Conservation (phyloP, 2,329 filamentous ascomycete genomes). For the Graphiopsis chlorocephala region DNA sequence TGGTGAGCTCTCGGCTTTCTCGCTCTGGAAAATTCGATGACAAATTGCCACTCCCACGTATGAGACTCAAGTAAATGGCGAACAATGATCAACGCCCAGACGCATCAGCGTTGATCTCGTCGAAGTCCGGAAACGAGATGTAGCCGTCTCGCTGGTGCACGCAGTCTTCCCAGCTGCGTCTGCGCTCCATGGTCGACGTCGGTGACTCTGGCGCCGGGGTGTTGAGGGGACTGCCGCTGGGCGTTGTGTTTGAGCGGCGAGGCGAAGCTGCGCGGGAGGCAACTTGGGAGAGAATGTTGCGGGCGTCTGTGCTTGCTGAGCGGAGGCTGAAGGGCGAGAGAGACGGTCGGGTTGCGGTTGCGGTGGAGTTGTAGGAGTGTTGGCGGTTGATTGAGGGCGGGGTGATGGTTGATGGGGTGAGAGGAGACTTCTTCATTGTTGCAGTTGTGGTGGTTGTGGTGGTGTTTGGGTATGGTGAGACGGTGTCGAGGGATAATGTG, state of each 20-base stretch:
- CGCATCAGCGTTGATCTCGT: constrained; percentile 24
- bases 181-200: constrained; percentile 6
- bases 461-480: background rate
- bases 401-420: constrained; percentile 27
- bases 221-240: background rate
- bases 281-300: constrained; percentile 22
- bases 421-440: constrained; percentile 24
- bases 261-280: constrained; percentile 26
- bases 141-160: constrained; percentile 32
- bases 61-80: too few species aligned
- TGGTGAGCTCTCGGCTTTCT: background rate
- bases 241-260: constrained; percentile 18
- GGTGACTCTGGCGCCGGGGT: constrained; percentile 8
- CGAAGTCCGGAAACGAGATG: constrained; percentile 35
- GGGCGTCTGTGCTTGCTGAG: constrained; percentile 7
- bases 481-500: background rate
- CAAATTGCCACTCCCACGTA: background rate
- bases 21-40: background rate
- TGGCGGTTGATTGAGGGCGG: constrained; percentile 31
- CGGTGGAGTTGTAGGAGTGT: constrained; percentile 27
- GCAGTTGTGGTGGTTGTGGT: background rate
- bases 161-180: constrained; percentile 32
- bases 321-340: constrained; percentile 18
- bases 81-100: constrained; percentile 4
- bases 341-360: constrained; percentile 10